Evolutionary conservation across 2,329 filamentous ascomycete genomes (phyloP).

Genomic region (Stenocarpella maydis): DNA sequence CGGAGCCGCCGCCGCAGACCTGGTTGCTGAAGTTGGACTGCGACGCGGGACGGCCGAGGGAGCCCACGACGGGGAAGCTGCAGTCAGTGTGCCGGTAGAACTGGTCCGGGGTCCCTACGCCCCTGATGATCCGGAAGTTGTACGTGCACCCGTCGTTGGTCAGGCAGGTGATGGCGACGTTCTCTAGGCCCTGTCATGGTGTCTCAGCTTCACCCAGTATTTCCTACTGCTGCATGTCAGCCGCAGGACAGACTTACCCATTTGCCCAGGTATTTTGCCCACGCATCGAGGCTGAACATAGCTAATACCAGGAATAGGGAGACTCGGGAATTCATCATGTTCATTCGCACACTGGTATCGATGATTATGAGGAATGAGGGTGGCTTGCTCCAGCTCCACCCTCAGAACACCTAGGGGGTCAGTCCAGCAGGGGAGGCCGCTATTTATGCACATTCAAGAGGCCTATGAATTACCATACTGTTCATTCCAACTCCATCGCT

Average conservation of each 20-base stretch:
- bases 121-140: constrained; percentile 1
- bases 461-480: too few relatives aligned
- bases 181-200: constrained; percentile 40
- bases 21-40: background rate
- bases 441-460: background rate
- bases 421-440: background rate
- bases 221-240: background rate
- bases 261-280: background rate
- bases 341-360: background rate
- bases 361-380: background rate
- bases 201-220: background rate
- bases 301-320: background rate
- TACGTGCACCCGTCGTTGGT: background rate
- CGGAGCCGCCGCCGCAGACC: background rate
- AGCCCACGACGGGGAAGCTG: background rate
- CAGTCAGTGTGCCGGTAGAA: background rate
- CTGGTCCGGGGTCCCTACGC: background rate
- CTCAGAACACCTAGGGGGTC: too few relatives aligned
- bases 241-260: background rate
- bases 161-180: background rate
- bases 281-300: background rate
- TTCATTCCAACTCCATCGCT: too few relatives aligned
- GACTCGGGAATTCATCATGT: background rate
- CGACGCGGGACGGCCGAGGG: background rate
- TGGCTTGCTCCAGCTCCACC: background rate